Evolutionary conservation across 768 basidiomycete species (phyloP).

Genomic region (Daedaleopsis sinensis): DNA sequence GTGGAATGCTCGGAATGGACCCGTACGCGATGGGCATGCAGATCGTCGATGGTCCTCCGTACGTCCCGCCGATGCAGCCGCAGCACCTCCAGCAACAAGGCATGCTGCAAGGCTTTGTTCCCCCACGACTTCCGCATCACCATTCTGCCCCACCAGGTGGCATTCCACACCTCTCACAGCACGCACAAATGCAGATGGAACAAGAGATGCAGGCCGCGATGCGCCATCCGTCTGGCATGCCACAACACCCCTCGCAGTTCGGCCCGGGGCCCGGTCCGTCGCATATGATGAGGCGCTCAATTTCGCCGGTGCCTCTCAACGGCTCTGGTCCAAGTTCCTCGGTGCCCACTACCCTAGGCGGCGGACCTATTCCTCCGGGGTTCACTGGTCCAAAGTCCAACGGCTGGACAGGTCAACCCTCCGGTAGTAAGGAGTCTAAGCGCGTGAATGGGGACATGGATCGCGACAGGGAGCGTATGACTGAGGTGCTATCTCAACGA

Average conservation of each 20-base stretch:
- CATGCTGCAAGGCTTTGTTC: conserved; percentile 22
- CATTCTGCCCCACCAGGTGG: conserved; percentile 27
- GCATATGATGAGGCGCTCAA: conserved; percentile 29
- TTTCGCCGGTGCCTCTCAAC: conserved; percentile 30
- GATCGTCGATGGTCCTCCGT: conserved; percentile 21
- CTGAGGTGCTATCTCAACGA: conserved; percentile 13
- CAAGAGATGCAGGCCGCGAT: conserved; percentile 23
- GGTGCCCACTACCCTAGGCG: conserved; percentile 13
- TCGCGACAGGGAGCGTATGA: conserved; percentile 25
- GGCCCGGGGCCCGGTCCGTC: conserved; percentile 16
- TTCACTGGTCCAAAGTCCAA: conserved; percentile 18
- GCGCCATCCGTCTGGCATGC: conserved; percentile 23
- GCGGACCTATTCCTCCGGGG: conserved; percentile 17
- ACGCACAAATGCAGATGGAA: conserved; percentile 27
- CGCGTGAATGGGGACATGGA: conserved; percentile 21
- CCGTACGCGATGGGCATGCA: conserved; percentile 22
- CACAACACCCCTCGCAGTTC: conserved; percentile 19
- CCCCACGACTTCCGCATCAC: conserved; percentile 26
- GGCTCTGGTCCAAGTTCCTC: conserved; percentile 15
- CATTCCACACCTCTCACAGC: conserved; percentile 20
- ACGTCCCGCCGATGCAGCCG: conserved; percentile 19
- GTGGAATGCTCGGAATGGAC: conserved; percentile 23
- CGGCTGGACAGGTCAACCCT: conserved; percentile 20
- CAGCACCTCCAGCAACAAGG: conserved; percentile 14
- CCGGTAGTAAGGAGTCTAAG: conserved; percentile 19